A percentile compares a stretch with the other conserved stretches of the same genome.
Evolutionary conservation across 148 eudicot species (phyloP).

Genomic region (Cornus kousa): DNA sequence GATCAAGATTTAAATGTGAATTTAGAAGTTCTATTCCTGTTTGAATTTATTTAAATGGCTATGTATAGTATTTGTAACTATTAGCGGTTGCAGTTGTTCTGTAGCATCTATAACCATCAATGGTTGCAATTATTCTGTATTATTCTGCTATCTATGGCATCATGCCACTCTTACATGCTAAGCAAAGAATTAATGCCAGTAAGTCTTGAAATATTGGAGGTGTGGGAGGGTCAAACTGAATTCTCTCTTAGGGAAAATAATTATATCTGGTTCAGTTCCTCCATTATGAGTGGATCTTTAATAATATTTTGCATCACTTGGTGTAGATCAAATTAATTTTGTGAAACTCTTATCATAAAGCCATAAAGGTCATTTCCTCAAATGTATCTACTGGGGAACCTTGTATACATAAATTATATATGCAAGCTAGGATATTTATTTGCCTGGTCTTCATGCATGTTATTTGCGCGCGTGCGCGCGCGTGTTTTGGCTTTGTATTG

Average conservation of each 20-base stretch:
- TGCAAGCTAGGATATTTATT: background rate
- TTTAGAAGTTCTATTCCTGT: background rate
- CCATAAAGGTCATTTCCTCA: background rate
- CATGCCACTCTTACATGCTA: background rate
- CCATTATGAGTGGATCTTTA: no score
- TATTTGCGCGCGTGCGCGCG: background rate
- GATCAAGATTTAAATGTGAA: background rate
- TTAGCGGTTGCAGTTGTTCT: no score
- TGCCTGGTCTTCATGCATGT: background rate
- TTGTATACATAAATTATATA: background rate
- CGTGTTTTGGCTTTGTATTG: no score
- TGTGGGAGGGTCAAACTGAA: no score
- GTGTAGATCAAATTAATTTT: background rate
- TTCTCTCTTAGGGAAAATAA: no score
- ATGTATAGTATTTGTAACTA: background rate
- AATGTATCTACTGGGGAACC: background rate
- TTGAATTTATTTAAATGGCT: background rate
- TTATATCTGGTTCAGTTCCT: no score
- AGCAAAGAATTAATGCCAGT: background rate
- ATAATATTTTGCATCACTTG: no score
- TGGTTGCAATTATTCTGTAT: no score
- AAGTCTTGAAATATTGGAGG: background rate
- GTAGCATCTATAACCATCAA: background rate
- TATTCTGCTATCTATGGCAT: no score
- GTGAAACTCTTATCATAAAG: background rate